Base-by-base conservation (phyloP, 2,329 filamentous ascomycete genomes). In the Blumeriella jaapii region DNA sequence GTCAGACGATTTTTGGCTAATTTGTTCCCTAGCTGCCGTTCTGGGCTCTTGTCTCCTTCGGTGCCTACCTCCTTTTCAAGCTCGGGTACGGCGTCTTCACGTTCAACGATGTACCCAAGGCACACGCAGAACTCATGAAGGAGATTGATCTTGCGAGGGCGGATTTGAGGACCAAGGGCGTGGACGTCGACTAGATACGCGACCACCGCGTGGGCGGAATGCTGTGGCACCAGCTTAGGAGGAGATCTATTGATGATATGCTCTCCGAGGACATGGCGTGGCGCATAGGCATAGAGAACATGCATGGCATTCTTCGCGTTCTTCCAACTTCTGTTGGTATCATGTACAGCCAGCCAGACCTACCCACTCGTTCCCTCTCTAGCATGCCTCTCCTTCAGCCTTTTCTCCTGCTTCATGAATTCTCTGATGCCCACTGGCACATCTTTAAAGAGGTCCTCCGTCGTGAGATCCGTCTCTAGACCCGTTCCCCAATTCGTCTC, bases 401-500 rank as follows among this genome's bases (percentile, higher is more conserved):
- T 79, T 69, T 96, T 96, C 64, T 98, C 91, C 41, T 80, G 86
- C 64, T 81, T 85, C 89, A 98, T 96, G 53, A 98, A 98, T 58
- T 94, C 89, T 42, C 84, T 68, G 46, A 98, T 95, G 0, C 89
- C 91, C 7, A 96, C 82, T 0, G 91, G 89, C 34, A 98, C 77
- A 47, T 74, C 74, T 31, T 74, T 71, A 52, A 93, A 93, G 22
- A 93, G 55, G 31, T 83, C 76, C 2, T 76, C 75, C 36, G 74
- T 66, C 65, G 65, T 72, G 31, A 68, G 56, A 41, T 77, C 68
- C 27, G 51, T 52, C 45, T 55, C 50, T 28, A 57, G 45, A 16
- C 53, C 55, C 8, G 56, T 58, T 15, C 59, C 53, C 82, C 80
- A 85, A 50, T 78, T 79, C 10, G 70, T 63, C 49, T 81, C 75